Evolutionary conservation across 257 asterid genomes (phyloP), one percentile per base, ranked within the genome.

Genomic region (Coffea canephora): DNA sequence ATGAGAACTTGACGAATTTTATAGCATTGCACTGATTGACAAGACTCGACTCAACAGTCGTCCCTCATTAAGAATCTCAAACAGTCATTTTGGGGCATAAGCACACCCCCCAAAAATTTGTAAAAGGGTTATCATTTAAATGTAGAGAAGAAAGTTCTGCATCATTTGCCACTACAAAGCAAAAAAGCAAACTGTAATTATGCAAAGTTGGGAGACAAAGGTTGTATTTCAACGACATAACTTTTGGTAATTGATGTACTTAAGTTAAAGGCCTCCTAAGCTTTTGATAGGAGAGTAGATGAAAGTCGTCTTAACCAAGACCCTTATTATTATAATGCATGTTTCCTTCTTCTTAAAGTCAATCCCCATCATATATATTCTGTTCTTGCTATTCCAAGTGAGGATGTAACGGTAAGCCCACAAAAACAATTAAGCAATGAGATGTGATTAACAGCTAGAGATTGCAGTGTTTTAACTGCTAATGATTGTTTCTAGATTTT

Each of bases 141-240:
- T 86, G 87, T 75, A 79, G 91, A 85, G 88, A 89, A 77, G 85
- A 88, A 90, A 90, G 83, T 80, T 57, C 76, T 70, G 66, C 83
- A 90, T 89, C 86, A 87, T 87, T 83, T 85, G 80, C 87, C 91
- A 89, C 91, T 82, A 86, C 82, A 87, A 86, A 85, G 86, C 78
- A 50, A 61, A 76, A 85, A 91, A 71, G 85, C 83, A 80, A 45
- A 64, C 61, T 80, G 90, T 87, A 89, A 89, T 91, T 79, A 89
- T 92, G 80, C 79, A 75, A 78, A 85, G 70, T 81, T 25, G 84
- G 93, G 94, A 84, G 88, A 85, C 96, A 85, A 87, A 87, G 84
- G 83, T 55, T 71, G 84, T 71, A 82, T 86, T 89, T 91, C 93
- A 89, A 87, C 90, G 93, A 91, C 92, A 86, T 76, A 57, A 74